Percentiles rank a stretch among this genome's conserved stretches.
Conservation (phyloP, 495 filamentous ascomycete genomes). For the Mytilinidion resinicola region DNA sequence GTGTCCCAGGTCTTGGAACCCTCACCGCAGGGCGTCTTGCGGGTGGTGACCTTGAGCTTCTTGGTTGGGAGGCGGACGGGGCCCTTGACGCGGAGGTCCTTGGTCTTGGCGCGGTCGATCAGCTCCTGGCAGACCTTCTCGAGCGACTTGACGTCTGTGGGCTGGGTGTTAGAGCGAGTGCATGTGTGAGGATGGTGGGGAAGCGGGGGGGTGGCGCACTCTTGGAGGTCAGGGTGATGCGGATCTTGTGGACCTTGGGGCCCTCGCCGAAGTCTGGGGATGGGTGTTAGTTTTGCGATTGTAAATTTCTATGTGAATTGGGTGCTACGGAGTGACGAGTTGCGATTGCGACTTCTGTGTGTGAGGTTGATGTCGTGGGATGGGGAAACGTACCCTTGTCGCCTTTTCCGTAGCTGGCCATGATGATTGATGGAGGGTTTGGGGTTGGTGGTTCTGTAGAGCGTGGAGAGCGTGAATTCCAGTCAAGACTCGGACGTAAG, state of each 20-base stretch:
- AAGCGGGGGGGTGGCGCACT: not conserved
- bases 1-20: conserved; percentile 99
- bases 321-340: too few species aligned
- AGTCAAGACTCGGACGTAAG: conserved; percentile 58
- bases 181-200: not conserved
- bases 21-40: conserved; percentile 97
- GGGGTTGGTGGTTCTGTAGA: not conserved
- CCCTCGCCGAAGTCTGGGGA: conserved; percentile 70
- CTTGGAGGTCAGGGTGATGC: conserved; percentile 66
- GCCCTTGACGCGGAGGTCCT: conserved; percentile 97
- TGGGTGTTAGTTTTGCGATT: too few species aligned
- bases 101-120: conserved; percentile 96
- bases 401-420: not conserved
- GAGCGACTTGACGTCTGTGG: conserved; percentile 79
- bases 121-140: conserved; percentile 99
- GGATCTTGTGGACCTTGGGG: conserved; percentile 95
- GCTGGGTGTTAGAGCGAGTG: not conserved
- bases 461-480: conserved; percentile 24
- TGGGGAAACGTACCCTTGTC: conserved; percentile 67
- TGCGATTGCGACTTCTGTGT: too few species aligned
- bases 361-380: too few species aligned
- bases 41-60: conserved; percentile 89
- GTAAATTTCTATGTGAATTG: too few species aligned
- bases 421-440: not conserved
- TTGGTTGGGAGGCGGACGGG: conserved; percentile 98